phyloP scores from a whole-genome alignment of 2,329 filamentous ascomycete genomes.

The Leptodontidium sp. region DNA sequence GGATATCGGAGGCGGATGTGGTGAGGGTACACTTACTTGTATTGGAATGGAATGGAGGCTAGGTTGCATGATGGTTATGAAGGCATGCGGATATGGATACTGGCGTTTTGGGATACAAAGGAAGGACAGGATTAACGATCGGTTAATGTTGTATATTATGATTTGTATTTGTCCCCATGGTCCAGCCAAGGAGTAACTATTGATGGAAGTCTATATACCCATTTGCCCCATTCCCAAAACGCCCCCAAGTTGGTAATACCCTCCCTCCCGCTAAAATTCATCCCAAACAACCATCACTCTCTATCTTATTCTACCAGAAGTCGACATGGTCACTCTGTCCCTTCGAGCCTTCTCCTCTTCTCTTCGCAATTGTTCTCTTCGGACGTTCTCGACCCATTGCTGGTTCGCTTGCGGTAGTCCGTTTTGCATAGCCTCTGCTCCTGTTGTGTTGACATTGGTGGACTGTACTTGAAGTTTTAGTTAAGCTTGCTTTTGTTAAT shows the following conservation, averaged over 20 bases:
- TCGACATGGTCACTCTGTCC: conserved; percentile 32
- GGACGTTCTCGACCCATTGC: conserved; percentile 37
- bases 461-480: conserved; percentile 28
- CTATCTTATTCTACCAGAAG: conserved; percentile 30
- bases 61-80: not conserved
- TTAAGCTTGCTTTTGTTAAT: conserved; percentile 9
- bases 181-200: conserved; percentile 29
- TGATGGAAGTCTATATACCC: conserved; percentile 13
- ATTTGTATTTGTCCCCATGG: conserved; percentile 27
- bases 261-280: conserved; percentile 20
- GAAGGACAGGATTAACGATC: conserved; percentile 11
- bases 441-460: conserved; percentile 23
- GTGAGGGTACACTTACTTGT: conserved; percentile 45
- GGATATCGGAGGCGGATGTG: conserved; percentile 64
- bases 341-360: conserved; percentile 35
- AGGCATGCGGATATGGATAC: not conserved
- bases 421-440: conserved; percentile 23
- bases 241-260: not conserved
- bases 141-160: conserved; percentile 25
- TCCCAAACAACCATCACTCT: not conserved
- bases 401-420: conserved; percentile 32
- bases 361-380: conserved; percentile 35
- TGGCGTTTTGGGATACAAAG: conserved; percentile 7
- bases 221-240: conserved; percentile 4
- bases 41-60: not conserved